These are phyloP conservation scores for Rhynchosporium agropyri DNA, from an alignment of 2,329 filamentous ascomycete genomes.

Conservation along the genomic window DNA sequence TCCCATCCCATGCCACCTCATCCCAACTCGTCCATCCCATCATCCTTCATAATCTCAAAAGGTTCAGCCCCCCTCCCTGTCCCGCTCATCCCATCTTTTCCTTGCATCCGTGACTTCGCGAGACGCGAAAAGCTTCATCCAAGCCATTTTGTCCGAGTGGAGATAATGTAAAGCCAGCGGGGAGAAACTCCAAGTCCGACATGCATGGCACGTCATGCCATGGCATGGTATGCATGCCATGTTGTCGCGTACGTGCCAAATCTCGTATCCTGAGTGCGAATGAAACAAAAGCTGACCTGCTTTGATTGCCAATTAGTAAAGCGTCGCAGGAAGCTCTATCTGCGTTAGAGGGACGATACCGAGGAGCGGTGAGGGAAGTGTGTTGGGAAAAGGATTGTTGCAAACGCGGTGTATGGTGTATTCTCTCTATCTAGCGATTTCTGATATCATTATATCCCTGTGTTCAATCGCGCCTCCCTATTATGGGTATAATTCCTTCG, in stretches of 20 bases:
- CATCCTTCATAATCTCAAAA: neutral
- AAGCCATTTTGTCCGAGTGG: neutral
- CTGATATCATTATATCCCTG: neutral
- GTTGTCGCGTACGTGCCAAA: neutral
- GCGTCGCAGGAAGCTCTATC: no score
- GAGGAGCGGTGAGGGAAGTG: no score
- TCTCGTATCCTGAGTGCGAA: no score
- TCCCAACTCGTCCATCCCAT: no score
- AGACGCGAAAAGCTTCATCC: conserved; percentile 2
- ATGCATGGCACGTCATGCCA: neutral
- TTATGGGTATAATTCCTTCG: conserved; percentile 7
- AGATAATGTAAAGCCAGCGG: neutral
- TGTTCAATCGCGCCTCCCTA: neutral
- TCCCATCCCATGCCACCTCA: neutral
- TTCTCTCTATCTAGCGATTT: neutral
- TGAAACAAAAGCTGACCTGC: no score
- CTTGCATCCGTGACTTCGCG: neutral
- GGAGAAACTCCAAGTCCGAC: neutral
- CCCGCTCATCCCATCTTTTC: neutral
- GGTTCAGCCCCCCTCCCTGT: neutral
- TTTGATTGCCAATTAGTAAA: no score
- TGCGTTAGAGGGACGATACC: no score
- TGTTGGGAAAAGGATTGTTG: neutral
- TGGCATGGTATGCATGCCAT: neutral
- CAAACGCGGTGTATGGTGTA: neutral